Base-by-base conservation (phyloP, 1,284 basidiomycete species). In the Rhodotorula sp. region DNA sequence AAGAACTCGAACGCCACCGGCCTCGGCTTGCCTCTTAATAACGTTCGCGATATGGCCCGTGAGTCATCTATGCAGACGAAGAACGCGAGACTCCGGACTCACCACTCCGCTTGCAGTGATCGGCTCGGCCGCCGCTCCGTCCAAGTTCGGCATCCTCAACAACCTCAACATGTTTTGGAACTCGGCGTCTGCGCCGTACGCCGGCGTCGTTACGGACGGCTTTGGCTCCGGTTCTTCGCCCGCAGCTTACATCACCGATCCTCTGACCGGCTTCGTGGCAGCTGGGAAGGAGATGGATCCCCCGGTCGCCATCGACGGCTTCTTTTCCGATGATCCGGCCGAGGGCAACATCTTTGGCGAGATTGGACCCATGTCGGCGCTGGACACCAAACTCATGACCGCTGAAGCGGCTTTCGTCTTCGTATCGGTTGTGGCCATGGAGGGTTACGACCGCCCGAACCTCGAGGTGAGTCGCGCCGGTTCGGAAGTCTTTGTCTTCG, bases 11-110 rank as follows among this genome's bases (percentile, higher is more conserved):
- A 43, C 23, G 46, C 39, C 14, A 18, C 52, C 34, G 14, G 10
- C 2, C 83, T 85, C 4, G 81, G 83, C 2, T 82, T 92, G 1
- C 90, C 90, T 3, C 82, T 93, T 23, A 83, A 81, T 3, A 82
- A 72, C 83, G 82, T 6, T 10, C 69, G 57, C 21, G 64, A 65
- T 49, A 21, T 69, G 43, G 43, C 66, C 23, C 49, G 54, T 64
- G 20, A 12, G 63, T 49, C n/a, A n/a, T n/a, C n/a, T n/a, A n/a
- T n/a, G n/a, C n/a, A n/a, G n/a, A n/a, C n/a, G n/a, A n/a, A n/a
- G n/a, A n/a, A n/a, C n/a, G n/a, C n/a, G n/a, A n/a, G n/a, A n/a
- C n/a, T n/a, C n/a, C n/a, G n/a, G n/a, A n/a, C n/a, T n/a, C n/a
- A n/a, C n/a, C n/a, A n/a, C n/a, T n/a, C n/a, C n/a, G n/a, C n/a